phyloP scores from a whole-genome alignment of 1,139 yeast genomes.

The Kazachstania sp. region DNA sequence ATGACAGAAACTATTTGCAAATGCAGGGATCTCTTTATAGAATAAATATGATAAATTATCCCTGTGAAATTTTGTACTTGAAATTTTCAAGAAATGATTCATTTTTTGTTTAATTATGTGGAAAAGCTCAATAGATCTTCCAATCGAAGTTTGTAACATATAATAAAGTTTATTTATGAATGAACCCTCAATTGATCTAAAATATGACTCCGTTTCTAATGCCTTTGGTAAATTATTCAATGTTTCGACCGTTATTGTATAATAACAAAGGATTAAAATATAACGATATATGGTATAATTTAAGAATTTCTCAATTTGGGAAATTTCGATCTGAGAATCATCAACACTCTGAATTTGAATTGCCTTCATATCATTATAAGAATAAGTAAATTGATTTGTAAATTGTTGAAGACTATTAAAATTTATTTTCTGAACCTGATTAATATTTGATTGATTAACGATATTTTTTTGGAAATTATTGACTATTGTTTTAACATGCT shows the following conservation, averaged over 20 bases:
- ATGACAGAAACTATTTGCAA: not conserved
- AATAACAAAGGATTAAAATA: constrained; percentile 16
- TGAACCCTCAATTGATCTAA: constrained; percentile 19
- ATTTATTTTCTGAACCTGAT: not conserved
- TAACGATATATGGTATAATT: constrained; percentile 10
- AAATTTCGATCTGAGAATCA: not conserved
- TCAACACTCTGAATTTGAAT: not conserved
- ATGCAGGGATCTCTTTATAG: not conserved
- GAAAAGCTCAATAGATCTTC: not conserved
- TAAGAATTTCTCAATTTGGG: constrained; percentile 4
- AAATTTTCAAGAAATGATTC: not conserved
- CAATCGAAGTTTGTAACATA: constrained; percentile 6
- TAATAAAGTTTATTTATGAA: constrained; percentile 18
- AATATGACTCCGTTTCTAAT: constrained; percentile 17
- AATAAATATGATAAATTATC: not conserved
- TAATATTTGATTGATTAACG: not conserved
- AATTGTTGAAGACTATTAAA: not conserved
- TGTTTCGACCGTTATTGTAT: constrained; percentile 14
- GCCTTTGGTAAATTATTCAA: constrained; percentile 13
- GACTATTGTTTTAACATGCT: constrained; percentile 3
- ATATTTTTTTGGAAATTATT: constrained; percentile 2
- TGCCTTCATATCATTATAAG: not conserved
- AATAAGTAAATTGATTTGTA: constrained; percentile 1
- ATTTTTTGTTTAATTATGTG: not conserved
- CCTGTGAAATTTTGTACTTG: not conserved